A percentile compares a stretch with the other conserved stretches of the same genome.
phyloP scores from a whole-genome alignment of 148 eudicot genomes.

The Camellia granthamiana region DNA sequence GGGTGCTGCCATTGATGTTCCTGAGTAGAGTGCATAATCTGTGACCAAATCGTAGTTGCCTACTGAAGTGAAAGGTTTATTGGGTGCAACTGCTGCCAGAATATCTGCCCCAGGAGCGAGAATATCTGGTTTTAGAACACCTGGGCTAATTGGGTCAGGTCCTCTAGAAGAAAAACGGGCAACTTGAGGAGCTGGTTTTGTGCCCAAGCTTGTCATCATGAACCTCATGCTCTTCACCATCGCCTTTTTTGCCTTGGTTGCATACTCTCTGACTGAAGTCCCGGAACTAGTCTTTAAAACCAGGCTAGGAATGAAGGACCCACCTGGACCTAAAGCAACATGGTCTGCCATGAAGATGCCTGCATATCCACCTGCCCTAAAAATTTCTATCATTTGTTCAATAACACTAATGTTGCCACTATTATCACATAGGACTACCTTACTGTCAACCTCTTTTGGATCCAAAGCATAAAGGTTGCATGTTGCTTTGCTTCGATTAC shows the following conservation, averaged over 20 bases:
- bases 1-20: conserved; percentile 17
- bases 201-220: neutral
- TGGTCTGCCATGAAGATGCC: neutral
- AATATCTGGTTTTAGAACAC: conserved; percentile 25
- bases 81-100: conserved; percentile 3
- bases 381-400: neutral
- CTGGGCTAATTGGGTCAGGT: conserved; percentile 11
- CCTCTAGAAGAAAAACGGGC: conserved; percentile 21
- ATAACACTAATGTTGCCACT: neutral
- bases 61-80: neutral
- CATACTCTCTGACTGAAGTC: neutral
- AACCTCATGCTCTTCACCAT: neutral
- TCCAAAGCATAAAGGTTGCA: neutral
- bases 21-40: neutral
- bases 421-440: neutral
- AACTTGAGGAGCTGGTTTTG: conserved; percentile 14
- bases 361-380: neutral
- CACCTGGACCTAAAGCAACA: neutral
- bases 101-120: conserved; percentile 18
- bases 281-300: conserved; percentile 1
- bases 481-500: neutral
- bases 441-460: neutral
- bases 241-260: neutral
- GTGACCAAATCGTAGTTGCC: neutral
- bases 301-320: neutral